Percentiles rank a stretch among this genome's conserved stretches.
Evolutionary conservation across 2,329 filamentous ascomycete genomes (phyloP).

Genomic region (Fusarium nisikadoi): DNA sequence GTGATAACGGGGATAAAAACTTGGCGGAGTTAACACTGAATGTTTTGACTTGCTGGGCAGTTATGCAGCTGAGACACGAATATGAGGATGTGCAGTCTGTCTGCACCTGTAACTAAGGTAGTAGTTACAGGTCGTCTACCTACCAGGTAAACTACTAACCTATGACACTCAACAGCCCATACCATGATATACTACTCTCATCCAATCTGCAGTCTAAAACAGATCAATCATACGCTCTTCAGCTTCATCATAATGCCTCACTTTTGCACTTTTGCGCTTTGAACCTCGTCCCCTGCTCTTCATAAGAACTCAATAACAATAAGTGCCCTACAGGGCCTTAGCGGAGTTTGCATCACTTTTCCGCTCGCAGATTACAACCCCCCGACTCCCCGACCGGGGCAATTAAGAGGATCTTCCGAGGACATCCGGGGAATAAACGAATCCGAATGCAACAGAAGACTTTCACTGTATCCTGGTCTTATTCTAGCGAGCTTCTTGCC

Average conservation of each 20-base stretch:
- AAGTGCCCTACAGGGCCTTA: conserved; percentile 13
- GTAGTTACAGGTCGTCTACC: too few species aligned
- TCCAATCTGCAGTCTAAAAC: neutral
- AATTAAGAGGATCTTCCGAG: neutral
- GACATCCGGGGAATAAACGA: conserved; percentile 15
- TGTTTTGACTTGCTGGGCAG: neutral
- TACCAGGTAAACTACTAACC: too few species aligned
- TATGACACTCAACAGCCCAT: neutral
- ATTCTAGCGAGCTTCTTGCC: neutral
- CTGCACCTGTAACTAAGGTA: too few species aligned
- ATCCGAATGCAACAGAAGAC: conserved; percentile 12
- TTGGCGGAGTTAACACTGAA: neutral
- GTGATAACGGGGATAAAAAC: conserved; percentile 1
- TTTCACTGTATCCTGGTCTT: neutral
- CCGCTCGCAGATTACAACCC: conserved; percentile 12
- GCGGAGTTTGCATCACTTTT: conserved; percentile 24
- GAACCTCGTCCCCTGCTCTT: neutral
- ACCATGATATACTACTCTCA: neutral
- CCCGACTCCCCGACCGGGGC: neutral
- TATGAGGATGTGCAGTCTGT: neutral
- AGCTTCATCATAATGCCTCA: neutral
- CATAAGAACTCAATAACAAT: neutral
- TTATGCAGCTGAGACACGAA: neutral
- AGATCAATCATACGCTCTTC: neutral
- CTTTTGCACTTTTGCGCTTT: neutral